These are phyloP conservation scores for Metschnikowia gruessii DNA, from an alignment of 805 yeast genomes.

Conservation along the genomic window DNA sequence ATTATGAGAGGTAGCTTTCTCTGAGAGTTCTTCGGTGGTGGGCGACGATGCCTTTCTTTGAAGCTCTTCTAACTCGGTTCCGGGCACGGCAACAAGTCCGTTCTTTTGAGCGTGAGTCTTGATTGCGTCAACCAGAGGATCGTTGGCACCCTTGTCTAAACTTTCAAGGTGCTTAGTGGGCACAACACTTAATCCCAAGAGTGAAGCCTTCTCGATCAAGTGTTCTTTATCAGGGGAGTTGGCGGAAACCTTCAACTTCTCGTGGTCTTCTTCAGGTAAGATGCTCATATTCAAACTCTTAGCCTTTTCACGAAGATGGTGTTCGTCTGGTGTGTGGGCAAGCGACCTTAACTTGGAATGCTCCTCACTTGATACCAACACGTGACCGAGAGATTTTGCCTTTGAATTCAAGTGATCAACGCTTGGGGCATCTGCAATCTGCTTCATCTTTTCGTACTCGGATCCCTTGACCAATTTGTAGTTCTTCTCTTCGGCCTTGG, in stretches of 20 bases:
- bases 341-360: neutral
- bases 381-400: slow-evolving; percentile 7
- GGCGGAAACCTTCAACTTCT: slow-evolving; percentile 3
- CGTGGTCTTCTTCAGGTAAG: neutral
- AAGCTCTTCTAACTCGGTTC: slow-evolving; percentile 4
- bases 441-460: slow-evolving; percentile 6
- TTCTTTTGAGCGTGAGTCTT: slow-evolving; percentile 4
- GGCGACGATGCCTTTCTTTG: slow-evolving; percentile 17
- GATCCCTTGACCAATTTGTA: slow-evolving; percentile 9
- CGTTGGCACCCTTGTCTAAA: slow-evolving; percentile 8
- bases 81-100: slow-evolving; percentile 3
- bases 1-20: slow-evolving; percentile 5
- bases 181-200: slow-evolving; percentile 6
- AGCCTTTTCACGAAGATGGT: slow-evolving; percentile 10
- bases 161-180: slow-evolving; percentile 6
- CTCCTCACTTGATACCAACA: slow-evolving; percentile 2
- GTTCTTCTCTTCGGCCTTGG: slow-evolving; percentile 16
- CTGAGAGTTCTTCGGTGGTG: slow-evolving; percentile 11
- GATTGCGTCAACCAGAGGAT: slow-evolving; percentile 18
- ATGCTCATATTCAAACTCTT: neutral
- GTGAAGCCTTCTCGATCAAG: slow-evolving; percentile 8
- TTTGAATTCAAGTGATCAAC: slow-evolving; percentile 7
- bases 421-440: slow-evolving; percentile 7
- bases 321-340: slow-evolving; percentile 7
- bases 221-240: slow-evolving; percentile 6